Evolutionary conservation across 352 stramenopile species (phyloP), one percentile per base, ranked within the genome.

Genomic region (Phytophthora crassamura): DNA sequence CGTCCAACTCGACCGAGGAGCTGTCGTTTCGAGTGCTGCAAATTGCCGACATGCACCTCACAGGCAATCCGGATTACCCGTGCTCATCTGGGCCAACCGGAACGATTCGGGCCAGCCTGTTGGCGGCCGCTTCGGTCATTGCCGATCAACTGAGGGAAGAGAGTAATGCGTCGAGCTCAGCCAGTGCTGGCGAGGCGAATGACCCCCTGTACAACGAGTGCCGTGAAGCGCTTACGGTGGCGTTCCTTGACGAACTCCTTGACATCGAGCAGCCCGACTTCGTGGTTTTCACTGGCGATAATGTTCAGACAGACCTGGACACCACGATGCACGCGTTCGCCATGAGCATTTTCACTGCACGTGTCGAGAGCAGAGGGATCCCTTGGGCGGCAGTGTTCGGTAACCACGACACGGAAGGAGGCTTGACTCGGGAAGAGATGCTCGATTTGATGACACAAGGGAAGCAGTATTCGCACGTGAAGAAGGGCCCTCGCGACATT

Each of bases 1-100:
- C 50, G 1, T 75, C 67, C 11, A 75, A 46, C 33, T 55, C 64
- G 18, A 58, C 28, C 42, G 54, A 74, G 16, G 46, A 62, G 11
- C 59, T 90, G 2, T 48, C 74, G 10, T 88, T 85, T 63, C 84
- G 84, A 71, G 74, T 93, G 34, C 62, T 93, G 12, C 84, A 93
- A 69, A 63, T 93, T 43, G 80, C 84, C 0, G 84, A 93, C 59
- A 67, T 90, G 42, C 84, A 93, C 47, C 75, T 80, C 46, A 80
- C 80, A 1, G 84, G 81, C 16, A 46, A 74, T 73, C 59, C 67
- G 30, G 42, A 66, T 59, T 54, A 72, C 18, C 9, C 14, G 4
- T 92, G 83, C 45, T 63, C 53, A 0, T 59, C 74, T 32, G 32
- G 54, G 8, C 74, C 84, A 15, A 34, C 34, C 2, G 33, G 33